Evolutionary conservation across 805 yeast species (phyloP), one percentile per base, ranked within the genome.

Genomic region (Myxozyma neglecta): DNA sequence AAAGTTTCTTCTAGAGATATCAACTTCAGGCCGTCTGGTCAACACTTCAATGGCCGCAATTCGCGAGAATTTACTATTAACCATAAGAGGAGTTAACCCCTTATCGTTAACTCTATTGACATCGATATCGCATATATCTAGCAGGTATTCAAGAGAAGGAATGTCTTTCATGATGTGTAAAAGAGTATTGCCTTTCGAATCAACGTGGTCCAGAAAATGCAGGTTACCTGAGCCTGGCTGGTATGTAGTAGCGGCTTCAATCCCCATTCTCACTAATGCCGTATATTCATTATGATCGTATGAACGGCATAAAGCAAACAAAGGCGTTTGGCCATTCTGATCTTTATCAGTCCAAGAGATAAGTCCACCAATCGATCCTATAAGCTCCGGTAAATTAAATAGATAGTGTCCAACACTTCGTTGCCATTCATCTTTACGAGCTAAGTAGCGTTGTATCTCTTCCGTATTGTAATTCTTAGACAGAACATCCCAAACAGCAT

Each of bases 371-470:
- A 90, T 71, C 14, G 69, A 70, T 0, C 75, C 70, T 13, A 90
- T 80, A 0, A 88, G 72, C 1, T 78, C 75, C 20, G 80, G 75
- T 51, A 84, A 79, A 66, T 86, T 85, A 64, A 85, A 83, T 16
- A 90, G 71, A 66, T 87, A 86, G 71, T 92, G 97, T 0, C 92
- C 97, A 6, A 85, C 77, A 1, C 85, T 80, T 55, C 96, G 79
- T 1, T 82, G 79, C 59, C 79, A 74, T 8, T 67, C 70, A 70
- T 92, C 96, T 1, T 68, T 65, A 8, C 69, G 68, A 63, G 83
- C 82, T 57, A 85, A 74, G 69, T 85, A 90, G 0, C 66, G 65
- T 1, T 67, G 56, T 32, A 81, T 75, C 64, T 87, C 94, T 2
- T 72, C 71, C 0, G 70, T 56, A 0, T 85, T 77, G 37, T 83